Percentiles rank a stretch among this genome's conserved stretches.
phyloP scores from a whole-genome alignment of 768 basidiomycete genomes.

The Strobilomyces confusus region DNA sequence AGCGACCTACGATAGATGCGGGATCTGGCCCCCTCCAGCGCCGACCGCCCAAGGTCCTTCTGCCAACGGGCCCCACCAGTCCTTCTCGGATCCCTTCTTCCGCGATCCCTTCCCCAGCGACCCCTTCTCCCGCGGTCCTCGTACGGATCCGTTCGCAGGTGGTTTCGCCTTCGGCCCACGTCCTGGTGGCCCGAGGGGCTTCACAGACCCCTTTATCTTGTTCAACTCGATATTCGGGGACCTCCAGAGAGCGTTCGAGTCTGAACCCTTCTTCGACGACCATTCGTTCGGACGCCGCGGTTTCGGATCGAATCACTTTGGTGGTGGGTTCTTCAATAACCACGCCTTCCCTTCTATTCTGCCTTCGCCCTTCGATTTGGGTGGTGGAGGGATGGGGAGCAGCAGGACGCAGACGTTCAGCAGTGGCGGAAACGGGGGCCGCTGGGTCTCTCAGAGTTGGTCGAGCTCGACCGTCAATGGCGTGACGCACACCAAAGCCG shows the following conservation, averaged over 20 bases:
- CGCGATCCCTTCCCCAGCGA: conserved; percentile 12
- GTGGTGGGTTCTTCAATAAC: conserved; percentile 11
- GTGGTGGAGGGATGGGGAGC: conserved; percentile 14
- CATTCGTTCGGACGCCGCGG: conserved; percentile 14
- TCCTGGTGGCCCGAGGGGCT: conserved; percentile 28
- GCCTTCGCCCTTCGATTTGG: conserved; percentile 11
- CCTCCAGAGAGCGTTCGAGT: conserved; percentile 32
- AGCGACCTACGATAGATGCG: conserved; percentile 63
- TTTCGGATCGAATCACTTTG: conserved; percentile 11
- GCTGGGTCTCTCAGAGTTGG: conserved; percentile 55
- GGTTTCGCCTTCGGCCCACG: conserved; percentile 21
- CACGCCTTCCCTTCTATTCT: conserved; percentile 4
- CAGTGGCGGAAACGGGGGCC: conserved; percentile 5
- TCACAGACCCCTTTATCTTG: conserved; percentile 72
- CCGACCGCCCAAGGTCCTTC: conserved; percentile 12
- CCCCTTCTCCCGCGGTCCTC: conserved; percentile 22
- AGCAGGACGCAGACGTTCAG: conserved; percentile 11
- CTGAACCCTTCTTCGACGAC: conserved; percentile 35
- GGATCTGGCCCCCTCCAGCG: conserved; percentile 70
- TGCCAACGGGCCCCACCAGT: conserved; percentile 12
- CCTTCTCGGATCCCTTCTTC: conserved; percentile 21
- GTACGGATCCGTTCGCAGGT: conserved; percentile 23
- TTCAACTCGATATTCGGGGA: conserved; percentile 71
- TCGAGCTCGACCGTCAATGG: conserved; percentile 62
- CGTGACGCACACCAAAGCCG: conserved; percentile 55